Evolutionary conservation across 371 early-diverging fungal genomes (phyloP).

Genomic region (Funneliformis caledonium): DNA sequence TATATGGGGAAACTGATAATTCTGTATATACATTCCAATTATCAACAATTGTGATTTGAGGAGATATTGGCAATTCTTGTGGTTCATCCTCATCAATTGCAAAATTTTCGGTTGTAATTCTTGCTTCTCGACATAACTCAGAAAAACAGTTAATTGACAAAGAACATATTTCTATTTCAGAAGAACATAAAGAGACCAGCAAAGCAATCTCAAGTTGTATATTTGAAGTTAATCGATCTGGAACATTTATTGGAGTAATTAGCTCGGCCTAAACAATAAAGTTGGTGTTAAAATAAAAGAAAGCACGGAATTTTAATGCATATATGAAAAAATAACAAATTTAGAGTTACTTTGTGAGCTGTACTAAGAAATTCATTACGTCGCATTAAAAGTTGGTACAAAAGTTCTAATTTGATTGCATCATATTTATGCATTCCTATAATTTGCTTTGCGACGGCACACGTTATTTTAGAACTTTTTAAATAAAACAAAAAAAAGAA

Average conservation of each 20-base stretch:
- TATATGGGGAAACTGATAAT: conserved; percentile 59
- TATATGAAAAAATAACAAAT: background rate
- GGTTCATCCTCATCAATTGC: conserved; percentile 53
- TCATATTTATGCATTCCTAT: conserved; percentile 53
- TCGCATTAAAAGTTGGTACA: conserved; percentile 61
- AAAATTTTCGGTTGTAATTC: conserved; percentile 49
- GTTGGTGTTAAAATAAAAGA: background rate
- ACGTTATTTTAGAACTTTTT: conserved; percentile 55
- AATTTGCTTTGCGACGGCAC: conserved; percentile 55
- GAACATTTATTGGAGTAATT: conserved; percentile 57
- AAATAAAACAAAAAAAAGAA: background rate
- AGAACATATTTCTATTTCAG: conserved; percentile 73
- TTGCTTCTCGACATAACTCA: conserved; percentile 63
- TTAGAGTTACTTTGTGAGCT: conserved; percentile 22
- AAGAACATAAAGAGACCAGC: conserved; percentile 75
- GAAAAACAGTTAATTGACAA: conserved; percentile 66
- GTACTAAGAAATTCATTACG: conserved; percentile 67
- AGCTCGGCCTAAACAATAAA: conserved; percentile 45
- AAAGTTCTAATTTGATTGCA: conserved; percentile 58
- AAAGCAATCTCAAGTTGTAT: conserved; percentile 79
- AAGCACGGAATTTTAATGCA: background rate
- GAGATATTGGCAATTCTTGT: conserved; percentile 41
- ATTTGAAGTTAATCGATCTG: conserved; percentile 71
- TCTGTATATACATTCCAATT: conserved; percentile 76
- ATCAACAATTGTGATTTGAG: conserved; percentile 67